Percentiles rank a stretch among this genome's conserved stretches.
phyloP scores from a whole-genome alignment of 768 basidiomycete genomes.

The Rhizopogon vinicolor region DNA sequence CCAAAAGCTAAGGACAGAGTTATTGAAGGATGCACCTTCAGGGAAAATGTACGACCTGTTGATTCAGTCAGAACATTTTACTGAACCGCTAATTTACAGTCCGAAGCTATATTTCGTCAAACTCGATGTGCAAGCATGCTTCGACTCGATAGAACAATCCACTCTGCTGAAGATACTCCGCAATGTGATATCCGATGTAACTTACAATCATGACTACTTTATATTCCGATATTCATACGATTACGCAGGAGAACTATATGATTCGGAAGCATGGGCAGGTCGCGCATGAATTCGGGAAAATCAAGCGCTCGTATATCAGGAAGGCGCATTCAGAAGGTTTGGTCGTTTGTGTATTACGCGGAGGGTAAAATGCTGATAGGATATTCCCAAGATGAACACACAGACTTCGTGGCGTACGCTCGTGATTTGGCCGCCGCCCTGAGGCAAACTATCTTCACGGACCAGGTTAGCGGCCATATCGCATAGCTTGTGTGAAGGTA shows the following conservation, averaged over 20 bases:
- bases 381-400: conserved; percentile 56
- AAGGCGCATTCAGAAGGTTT: conserved; percentile 68
- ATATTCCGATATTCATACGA: neutral
- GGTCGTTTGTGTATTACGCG: neutral
- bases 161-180: conserved; percentile 77
- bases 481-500: neutral
- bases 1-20: conserved; percentile 59
- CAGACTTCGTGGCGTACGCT: conserved; percentile 71
- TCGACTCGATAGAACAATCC: conserved; percentile 91
- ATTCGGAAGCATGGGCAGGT: conserved; percentile 70
- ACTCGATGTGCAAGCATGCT: conserved; percentile 92
- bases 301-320: conserved; percentile 51
- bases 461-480: conserved; percentile 49
- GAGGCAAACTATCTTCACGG: conserved; percentile 78
- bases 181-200: conserved; percentile 68
- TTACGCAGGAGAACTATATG: conserved; percentile 61
- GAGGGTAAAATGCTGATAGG: neutral
- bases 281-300: conserved; percentile 47
- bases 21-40: conserved; percentile 33
- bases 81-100: conserved; percentile 33
- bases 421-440: conserved; percentile 58
- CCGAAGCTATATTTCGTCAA: conserved; percentile 95
- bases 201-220: neutral
- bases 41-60: conserved; percentile 48
- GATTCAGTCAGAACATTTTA: neutral